These are phyloP conservation scores for Phalaenopsis equestris DNA, from an alignment of 106 monocot genomes.

Conservation along the genomic window DNA sequence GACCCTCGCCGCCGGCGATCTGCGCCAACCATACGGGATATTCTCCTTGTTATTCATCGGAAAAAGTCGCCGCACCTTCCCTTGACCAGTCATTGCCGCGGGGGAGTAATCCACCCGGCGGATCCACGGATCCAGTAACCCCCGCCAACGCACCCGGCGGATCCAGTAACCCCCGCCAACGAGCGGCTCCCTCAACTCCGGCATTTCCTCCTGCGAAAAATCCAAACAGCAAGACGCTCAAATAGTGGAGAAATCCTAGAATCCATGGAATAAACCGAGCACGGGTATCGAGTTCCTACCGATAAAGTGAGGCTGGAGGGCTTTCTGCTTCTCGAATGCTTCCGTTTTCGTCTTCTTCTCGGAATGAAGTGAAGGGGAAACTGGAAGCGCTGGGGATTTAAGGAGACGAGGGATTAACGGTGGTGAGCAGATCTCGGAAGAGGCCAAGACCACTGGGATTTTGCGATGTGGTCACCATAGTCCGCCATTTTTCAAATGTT, in stretches of 20 bases:
- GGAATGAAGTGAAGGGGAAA: conserved; percentile 7
- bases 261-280: neutral
- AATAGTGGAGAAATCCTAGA: neutral
- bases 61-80: neutral
- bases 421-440: conserved; percentile 8
- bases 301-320: neutral
- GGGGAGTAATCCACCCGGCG: conserved; percentile 8
- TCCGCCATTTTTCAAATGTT: conserved; percentile 14
- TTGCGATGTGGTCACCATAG: neutral
- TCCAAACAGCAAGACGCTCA: neutral
- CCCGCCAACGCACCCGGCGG: neutral
- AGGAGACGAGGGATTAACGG: neutral
- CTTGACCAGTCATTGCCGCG: too few species aligned
- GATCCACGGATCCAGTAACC: conserved; percentile 15
- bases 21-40: conserved; percentile 5
- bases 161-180: conserved; percentile 7
- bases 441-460: neutral
- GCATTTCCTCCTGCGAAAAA: conserved; percentile 9
- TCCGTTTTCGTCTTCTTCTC: neutral
- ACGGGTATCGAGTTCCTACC: neutral
- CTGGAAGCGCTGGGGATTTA: neutral
- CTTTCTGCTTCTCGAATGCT: neutral
- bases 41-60: conserved; percentile 14
- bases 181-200: neutral
- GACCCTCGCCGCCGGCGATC: neutral